Evolutionary conservation across 768 basidiomycete genomes (phyloP).

Genomic region (Suillus americanus): DNA sequence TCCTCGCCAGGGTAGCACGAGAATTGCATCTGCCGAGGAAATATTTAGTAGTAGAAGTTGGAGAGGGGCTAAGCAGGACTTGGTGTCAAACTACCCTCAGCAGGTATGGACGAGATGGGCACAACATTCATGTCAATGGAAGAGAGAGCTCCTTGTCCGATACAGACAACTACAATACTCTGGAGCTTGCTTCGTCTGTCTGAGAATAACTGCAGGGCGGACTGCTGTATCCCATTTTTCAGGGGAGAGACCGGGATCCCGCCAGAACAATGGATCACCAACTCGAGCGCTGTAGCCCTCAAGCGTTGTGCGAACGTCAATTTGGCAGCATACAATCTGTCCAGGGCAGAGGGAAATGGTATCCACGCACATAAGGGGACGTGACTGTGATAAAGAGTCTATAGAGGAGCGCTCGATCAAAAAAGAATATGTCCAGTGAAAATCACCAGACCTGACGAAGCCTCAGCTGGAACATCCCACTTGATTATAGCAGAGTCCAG

Average conservation of each 20-base stretch:
- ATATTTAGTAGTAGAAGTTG: neutral
- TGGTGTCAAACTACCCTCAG: neutral
- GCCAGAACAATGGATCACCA: neutral
- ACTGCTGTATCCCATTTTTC: neutral
- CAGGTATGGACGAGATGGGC: neutral
- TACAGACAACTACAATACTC: neutral
- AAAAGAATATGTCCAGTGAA: neutral
- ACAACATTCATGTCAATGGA: neutral
- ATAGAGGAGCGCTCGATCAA: neutral
- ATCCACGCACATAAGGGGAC: neutral
- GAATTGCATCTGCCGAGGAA: neutral
- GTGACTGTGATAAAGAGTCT: neutral
- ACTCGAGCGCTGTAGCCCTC: neutral
- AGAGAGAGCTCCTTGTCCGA: neutral
- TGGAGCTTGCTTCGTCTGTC: neutral
- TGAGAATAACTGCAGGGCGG: neutral
- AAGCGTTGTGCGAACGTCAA: neutral
- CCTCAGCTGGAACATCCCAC: neutral
- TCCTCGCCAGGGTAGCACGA: neutral
- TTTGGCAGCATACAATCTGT: neutral
- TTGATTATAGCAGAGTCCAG: neutral
- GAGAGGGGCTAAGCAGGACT: neutral
- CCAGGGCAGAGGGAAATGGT: neutral
- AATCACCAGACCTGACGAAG: neutral
- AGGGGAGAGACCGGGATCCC: neutral